These are phyloP conservation scores for Ganoderma resinaceum DNA, from an alignment of 1,284 basidiomycete species.

Conservation along the genomic window DNA sequence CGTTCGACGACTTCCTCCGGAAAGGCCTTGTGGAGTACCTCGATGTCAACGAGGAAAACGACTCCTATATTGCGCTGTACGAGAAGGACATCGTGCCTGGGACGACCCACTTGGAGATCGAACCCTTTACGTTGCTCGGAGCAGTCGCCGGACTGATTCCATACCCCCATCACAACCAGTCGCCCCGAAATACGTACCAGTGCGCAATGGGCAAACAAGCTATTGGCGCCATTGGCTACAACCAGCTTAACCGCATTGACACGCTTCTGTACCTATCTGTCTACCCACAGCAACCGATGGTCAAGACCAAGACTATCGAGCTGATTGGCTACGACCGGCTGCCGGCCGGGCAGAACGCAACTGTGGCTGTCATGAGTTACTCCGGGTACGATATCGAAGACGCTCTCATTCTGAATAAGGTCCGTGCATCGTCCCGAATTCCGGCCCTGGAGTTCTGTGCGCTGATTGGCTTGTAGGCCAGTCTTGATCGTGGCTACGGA, in stretches of 20 bases:
- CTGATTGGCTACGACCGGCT: slow-evolving; percentile 96
- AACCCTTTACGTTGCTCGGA: slow-evolving; percentile 97
- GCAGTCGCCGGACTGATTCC: slow-evolving; percentile 98
- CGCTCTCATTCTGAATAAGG: slow-evolving; percentile 96
- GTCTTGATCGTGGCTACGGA: slow-evolving; percentile 96
- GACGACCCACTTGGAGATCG: slow-evolving; percentile 98
- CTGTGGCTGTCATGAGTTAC: slow-evolving; percentile 98
- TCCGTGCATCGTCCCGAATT: slow-evolving; percentile 37
- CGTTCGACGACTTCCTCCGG: slow-evolving; percentile 95
- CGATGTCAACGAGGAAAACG: slow-evolving; percentile 99
- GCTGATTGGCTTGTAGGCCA: slow-evolving; percentile 61
- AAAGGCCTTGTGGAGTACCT: slow-evolving; percentile 99
- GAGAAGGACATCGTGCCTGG: slow-evolving; percentile 84
- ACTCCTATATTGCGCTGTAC: slow-evolving; percentile 96
- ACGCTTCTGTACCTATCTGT: slow-evolving; percentile 98
- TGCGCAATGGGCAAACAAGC: slow-evolving; percentile 99
- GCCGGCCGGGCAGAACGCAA: slow-evolving; percentile 98
- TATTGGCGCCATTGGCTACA: slow-evolving; percentile 98
- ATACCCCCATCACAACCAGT: slow-evolving; percentile 99
- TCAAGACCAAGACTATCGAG: slow-evolving; percentile 98
- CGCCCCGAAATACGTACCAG: slow-evolving; percentile 98
- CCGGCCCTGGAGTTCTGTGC: slow-evolving; percentile 4
- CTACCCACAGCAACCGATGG: slow-evolving; percentile 99
- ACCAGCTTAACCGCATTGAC: slow-evolving; percentile 98
- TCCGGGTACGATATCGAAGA: slow-evolving; percentile 99